Conservation (phyloP, 2,329 filamentous ascomycete genomes). For the Neophaeococcomyces mojaviensis region DNA sequence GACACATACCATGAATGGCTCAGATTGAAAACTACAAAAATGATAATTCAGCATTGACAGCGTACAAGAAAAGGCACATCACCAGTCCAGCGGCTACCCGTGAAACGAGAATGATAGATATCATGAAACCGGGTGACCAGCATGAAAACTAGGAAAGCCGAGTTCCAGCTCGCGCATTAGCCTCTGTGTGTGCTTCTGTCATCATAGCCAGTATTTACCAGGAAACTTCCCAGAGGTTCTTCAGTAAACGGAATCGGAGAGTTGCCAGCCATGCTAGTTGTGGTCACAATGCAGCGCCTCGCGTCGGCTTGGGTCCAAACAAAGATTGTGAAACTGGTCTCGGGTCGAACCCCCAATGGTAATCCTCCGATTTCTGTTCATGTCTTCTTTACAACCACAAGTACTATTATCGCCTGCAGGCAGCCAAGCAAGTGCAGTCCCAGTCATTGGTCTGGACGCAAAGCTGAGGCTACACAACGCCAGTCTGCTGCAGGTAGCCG, state of each 20-base stretch:
- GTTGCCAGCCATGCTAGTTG: too few species aligned
- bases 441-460: not conserved
- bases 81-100: conserved; percentile 6
- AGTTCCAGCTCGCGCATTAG: not conserved
- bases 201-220: conserved; percentile 6
- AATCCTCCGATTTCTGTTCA: conserved; percentile 10
- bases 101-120: not conserved
- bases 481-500: conserved; percentile 1
- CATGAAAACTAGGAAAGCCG: not conserved
- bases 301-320: too few species aligned
- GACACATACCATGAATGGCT: conserved; percentile 1
- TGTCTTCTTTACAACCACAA: conserved; percentile 5
- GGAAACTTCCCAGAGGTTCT: not conserved
- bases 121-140: conserved; percentile 1
- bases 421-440: not conserved
- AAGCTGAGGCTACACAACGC: not conserved
- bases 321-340: conserved; percentile 2
- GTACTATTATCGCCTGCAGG: not conserved
- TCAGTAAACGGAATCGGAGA: too few species aligned
- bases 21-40: conserved; percentile 12
- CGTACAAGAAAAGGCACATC: not conserved
- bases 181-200: conserved; percentile 8
- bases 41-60: conserved; percentile 5
- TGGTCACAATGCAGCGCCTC: too few species aligned
- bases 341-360: not conserved